Conservation (phyloP, 306 rosid species). For the Pyrus bretschneideri region DNA sequence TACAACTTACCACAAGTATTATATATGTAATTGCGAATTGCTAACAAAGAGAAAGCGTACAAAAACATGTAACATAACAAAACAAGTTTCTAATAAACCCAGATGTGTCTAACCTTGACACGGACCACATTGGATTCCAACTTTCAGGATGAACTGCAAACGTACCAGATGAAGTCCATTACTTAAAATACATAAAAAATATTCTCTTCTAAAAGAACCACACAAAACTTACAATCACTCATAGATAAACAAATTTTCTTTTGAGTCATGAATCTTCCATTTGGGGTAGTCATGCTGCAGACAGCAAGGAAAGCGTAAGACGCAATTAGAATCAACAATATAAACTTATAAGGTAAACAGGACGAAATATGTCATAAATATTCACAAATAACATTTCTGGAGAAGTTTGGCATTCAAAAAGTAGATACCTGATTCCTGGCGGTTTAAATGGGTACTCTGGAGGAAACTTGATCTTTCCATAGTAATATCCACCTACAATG, state of each 20-base stretch:
- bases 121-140: conserved; percentile 99
- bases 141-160: conserved; percentile 93
- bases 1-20: conserved; percentile 13
- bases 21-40: not conserved
- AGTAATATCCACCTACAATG: conserved; percentile 74
- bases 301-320: not conserved
- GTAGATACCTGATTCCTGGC: conserved; percentile 84
- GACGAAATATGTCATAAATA: not conserved
- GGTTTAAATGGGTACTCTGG: conserved; percentile 89
- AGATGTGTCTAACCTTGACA: conserved; percentile 65
- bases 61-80: not conserved
- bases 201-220: conserved; percentile 3
- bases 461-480: conserved; percentile 94
- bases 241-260: conserved; percentile 90
- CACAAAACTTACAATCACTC: conserved; percentile 84
- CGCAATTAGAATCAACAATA: not conserved
- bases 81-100: not conserved
- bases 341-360: not conserved
- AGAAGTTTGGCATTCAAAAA: not conserved
- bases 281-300: conserved; percentile 90
- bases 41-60: conserved; percentile 10
- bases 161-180: conserved; percentile 11
- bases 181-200: not conserved
- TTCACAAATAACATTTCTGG: not conserved
- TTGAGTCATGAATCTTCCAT: conserved; percentile 90